Conservation (phyloP, 2,329 filamentous ascomycete genomes). For the Alternaria gaisen region DNA sequence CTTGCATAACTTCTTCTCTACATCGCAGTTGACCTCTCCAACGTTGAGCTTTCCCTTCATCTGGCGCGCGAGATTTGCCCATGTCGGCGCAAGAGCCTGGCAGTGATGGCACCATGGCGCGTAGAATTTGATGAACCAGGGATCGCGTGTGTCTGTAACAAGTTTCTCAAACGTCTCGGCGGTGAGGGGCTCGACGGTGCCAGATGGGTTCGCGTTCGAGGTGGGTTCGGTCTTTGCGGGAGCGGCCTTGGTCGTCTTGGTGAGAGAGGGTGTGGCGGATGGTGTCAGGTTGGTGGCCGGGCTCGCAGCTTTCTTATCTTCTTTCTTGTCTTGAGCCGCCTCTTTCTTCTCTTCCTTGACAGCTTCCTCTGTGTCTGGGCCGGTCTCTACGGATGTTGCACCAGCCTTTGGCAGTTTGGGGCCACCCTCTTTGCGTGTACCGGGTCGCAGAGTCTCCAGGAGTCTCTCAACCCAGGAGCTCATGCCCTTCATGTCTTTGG, state of each 20-base stretch:
- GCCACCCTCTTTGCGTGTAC: constrained; percentile 74
- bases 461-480: constrained; percentile 77
- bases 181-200: constrained; percentile 77
- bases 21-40: constrained; percentile 95
- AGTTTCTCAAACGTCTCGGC: constrained; percentile 85
- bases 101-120: constrained; percentile 98
- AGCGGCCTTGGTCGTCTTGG: constrained; percentile 39
- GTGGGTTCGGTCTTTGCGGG: constrained; percentile 33
- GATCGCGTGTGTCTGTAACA: constrained; percentile 86
- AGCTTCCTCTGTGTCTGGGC: constrained; percentile 48
- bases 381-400: constrained; percentile 60
- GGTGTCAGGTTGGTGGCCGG: constrained; percentile 3
- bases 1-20: constrained; percentile 87
- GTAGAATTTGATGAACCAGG: constrained; percentile 99
- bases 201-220: constrained; percentile 71
- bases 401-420: constrained; percentile 76
- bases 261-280: constrained; percentile 25
- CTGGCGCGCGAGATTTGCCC: constrained; percentile 87
- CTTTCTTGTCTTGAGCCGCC: constrained; percentile 24
- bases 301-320: constrained; percentile 12
- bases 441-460: constrained; percentile 81
- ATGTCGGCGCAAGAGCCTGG: constrained; percentile 88
- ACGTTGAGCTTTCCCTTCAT: constrained; percentile 91
- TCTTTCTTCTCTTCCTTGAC: constrained; percentile 46
- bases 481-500: constrained; percentile 71